Base-by-base conservation (phyloP, 2,329 filamentous ascomycete genomes). In the Byssochlamys sp. region DNA sequence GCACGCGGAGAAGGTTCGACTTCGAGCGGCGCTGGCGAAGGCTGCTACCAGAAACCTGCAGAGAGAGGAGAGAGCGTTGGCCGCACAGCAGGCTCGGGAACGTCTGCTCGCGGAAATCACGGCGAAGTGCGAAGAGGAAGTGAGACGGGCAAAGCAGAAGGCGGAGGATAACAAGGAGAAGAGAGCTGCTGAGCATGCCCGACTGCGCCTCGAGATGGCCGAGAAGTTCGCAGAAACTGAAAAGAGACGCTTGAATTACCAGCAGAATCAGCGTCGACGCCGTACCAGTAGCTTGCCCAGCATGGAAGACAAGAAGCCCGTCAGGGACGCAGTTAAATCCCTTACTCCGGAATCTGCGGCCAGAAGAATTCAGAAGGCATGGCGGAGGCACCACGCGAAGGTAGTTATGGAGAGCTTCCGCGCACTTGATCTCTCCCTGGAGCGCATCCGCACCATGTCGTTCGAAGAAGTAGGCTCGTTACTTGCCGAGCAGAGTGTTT, bases 211-310 rank as follows among this genome's bases (percentile, higher is more conserved):
- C 59, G 84, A 86, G 65, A 84, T 86, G 81, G 80, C 83, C 50
- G 83, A 86, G 73, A 83, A 83, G 63, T 79, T 84, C 60, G 84
- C 83, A 9, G 84, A 86, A 60, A 83, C 82, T 2, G 83, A 86
- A 65, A 81, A 77, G 66, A 76, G 84, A 61, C 75, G 84, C 52
- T 69, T 71, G 4, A 66, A 77, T 39, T 78, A 78, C 60, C 76
- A 78, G 63, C 75, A 77, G 62, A 75, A 67, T 52, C 69, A 74
- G 57, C 77, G 81, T 54, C 76, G 81, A 56, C 75, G 77, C 27
- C 75, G 81, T 57, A 81, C 80, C 14, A 74, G 76, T 57, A 82
- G 80, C 60, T 69, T 80, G 65, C 76, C 81, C 14, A 67, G 67
- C 31, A 66, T 71, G 0, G 74, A 77, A 57, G 75, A 76, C 56